phyloP scores from a whole-genome alignment of 2,329 filamentous ascomycete species.

The Emergomyces pasteurianus region DNA sequence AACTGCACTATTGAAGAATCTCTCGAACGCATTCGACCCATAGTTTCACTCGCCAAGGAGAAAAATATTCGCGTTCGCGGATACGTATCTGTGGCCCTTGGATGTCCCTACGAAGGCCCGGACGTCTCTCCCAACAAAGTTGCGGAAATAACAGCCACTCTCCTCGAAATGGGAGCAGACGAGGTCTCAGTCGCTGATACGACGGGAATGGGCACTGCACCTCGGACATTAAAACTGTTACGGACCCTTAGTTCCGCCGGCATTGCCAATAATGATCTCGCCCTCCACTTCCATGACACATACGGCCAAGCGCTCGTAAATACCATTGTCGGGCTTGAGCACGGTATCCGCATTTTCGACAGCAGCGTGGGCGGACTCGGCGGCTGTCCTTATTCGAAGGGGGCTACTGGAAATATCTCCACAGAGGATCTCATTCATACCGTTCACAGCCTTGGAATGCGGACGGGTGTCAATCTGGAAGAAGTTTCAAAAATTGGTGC shows the following conservation, averaged over 20 bases:
- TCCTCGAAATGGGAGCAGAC: slow-evolving; percentile 54
- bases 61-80: slow-evolving; percentile 48
- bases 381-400: slow-evolving; percentile 53
- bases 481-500: slow-evolving; percentile 44
- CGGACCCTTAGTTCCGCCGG: slow-evolving; percentile 48
- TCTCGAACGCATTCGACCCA: slow-evolving; percentile 45
- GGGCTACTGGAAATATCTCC: slow-evolving; percentile 53
- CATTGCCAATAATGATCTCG: slow-evolving; percentile 47
- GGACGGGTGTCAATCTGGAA: slow-evolving; percentile 47
- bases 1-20: slow-evolving; percentile 54
- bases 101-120: slow-evolving; percentile 55
- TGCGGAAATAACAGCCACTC: slow-evolving; percentile 46
- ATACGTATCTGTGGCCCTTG: slow-evolving; percentile 53
- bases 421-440: slow-evolving; percentile 53
- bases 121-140: slow-evolving; percentile 49
- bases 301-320: slow-evolving; percentile 55
- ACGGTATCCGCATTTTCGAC: slow-evolving; percentile 52
- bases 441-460: slow-evolving; percentile 47
- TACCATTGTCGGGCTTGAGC: slow-evolving; percentile 49
- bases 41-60: slow-evolving; percentile 45
- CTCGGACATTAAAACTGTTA: slow-evolving; percentile 46
- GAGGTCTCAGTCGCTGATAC: slow-evolving; percentile 56
- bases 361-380: slow-evolving; percentile 52
- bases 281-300: slow-evolving; percentile 56
- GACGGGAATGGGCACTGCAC: slow-evolving; percentile 55